phyloP scores from a whole-genome alignment of 1,284 basidiomycete species.

The Irpex lacteus region DNA sequence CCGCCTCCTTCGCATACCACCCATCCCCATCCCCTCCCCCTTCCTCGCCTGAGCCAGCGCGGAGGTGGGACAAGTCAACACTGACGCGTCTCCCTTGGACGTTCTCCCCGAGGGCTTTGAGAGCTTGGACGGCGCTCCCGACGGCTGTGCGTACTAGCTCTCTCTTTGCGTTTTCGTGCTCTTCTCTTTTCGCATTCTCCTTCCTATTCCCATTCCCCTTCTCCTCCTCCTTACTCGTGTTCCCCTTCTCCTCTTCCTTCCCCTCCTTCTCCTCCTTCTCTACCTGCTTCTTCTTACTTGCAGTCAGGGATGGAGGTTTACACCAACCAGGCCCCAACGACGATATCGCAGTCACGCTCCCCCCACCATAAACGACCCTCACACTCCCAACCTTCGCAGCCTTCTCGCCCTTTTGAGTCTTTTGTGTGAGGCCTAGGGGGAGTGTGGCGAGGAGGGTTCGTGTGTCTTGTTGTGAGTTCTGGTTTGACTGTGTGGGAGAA shows the following conservation, averaged over 20 bases:
- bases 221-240: too few relatives aligned
- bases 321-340: conserved; percentile 63
- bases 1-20: conserved; percentile 61
- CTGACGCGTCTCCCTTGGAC: conserved; percentile 46
- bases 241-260: too few relatives aligned
- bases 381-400: conserved; percentile 58
- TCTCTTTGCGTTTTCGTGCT: conserved; percentile 41
- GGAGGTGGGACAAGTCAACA: conserved; percentile 64
- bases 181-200: too few relatives aligned
- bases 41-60: conserved; percentile 22
- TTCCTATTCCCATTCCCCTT: too few relatives aligned
- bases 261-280: too few relatives aligned
- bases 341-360: conserved; percentile 51
- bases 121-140: conserved; percentile 63
- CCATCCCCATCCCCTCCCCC: too few relatives aligned
- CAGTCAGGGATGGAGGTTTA: conserved; percentile 31
- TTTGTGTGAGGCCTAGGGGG: too few relatives aligned
- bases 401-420: too few relatives aligned
- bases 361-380: conserved; percentile 54
- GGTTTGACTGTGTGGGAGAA: conserved; percentile 33
- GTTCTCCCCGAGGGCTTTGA: conserved; percentile 55
- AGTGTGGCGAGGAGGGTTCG: too few relatives aligned
- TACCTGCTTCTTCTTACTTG: too few relatives aligned
- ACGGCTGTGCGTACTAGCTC: conserved; percentile 68
- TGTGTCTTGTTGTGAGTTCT: too few relatives aligned